phyloP scores from a whole-genome alignment of 2,329 filamentous ascomycete genomes.

The Cryphonectria nitschkei region DNA sequence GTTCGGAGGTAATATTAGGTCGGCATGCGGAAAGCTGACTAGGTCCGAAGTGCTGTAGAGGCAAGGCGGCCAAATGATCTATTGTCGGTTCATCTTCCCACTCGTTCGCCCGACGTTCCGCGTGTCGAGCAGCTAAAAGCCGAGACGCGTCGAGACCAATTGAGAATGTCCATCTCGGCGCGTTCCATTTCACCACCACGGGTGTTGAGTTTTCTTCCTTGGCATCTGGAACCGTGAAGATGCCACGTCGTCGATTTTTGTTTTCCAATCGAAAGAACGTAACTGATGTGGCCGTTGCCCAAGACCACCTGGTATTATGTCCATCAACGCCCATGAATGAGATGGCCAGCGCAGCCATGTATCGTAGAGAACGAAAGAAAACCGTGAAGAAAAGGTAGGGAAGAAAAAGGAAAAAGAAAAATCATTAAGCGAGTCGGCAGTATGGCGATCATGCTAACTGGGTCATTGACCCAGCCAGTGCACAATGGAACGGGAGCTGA shows the following conservation, averaged over 20 bases:
- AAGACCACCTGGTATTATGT: conserved; percentile 28
- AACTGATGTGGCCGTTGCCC: conserved; percentile 23
- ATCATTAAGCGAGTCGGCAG: conserved; percentile 24
- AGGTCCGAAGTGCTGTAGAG: background rate
- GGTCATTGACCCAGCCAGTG: background rate
- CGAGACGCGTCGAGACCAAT: background rate
- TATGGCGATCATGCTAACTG: conserved; percentile 3
- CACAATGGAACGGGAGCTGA: conserved; percentile 5
- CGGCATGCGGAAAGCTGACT: background rate
- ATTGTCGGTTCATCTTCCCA: background rate
- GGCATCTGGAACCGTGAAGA: conserved; percentile 2
- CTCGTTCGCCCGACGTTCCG: background rate
- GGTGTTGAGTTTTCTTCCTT: background rate
- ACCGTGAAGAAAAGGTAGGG: conserved; percentile 29
- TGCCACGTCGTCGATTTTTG: conserved; percentile 9
- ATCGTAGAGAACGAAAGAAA: conserved; percentile 33
- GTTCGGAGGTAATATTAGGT: background rate
- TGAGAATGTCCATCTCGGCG: background rate
- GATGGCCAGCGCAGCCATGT: conserved; percentile 26
- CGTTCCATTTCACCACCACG: background rate
- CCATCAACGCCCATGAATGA: conserved; percentile 28
- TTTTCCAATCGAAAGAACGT: conserved; percentile 16
- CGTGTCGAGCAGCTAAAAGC: background rate
- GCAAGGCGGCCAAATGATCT: background rate
- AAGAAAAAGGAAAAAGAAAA: conserved; percentile 26